Conservation (phyloP, 176 grass and related monocot species). For the Phragmites australis region DNA sequence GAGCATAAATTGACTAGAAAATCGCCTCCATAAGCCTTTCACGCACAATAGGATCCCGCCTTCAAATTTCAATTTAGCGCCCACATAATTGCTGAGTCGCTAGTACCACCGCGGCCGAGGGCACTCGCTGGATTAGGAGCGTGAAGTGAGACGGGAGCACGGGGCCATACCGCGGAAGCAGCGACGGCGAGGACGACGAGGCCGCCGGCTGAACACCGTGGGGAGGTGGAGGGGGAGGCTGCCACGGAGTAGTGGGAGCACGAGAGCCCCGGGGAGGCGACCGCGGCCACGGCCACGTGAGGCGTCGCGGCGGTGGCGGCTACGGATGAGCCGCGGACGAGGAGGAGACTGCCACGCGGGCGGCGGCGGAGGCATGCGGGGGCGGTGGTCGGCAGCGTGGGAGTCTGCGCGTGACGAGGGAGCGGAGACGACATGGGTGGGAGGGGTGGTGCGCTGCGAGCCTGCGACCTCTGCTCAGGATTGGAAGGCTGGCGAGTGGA, state of each 20-base stretch:
- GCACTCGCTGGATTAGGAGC: background rate
- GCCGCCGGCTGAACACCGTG: no score
- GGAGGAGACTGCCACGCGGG: background rate
- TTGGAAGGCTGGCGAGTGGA: no score
- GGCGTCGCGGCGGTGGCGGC: background rate
- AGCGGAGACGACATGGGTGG: background rate
- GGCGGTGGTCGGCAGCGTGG: background rate
- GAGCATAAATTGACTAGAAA: background rate
- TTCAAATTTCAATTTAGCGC: background rate
- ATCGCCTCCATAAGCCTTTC: background rate
- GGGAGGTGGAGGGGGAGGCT: constrained; percentile 9
- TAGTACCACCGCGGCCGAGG: background rate
- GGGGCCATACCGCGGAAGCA: constrained; percentile 56
- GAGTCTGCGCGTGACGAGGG: background rate
- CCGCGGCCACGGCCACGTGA: background rate
- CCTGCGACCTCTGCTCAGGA: no score
- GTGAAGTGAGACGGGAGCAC: background rate
- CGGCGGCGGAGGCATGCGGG: background rate
- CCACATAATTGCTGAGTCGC: background rate
- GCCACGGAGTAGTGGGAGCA: constrained; percentile 20
- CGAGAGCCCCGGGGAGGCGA: background rate
- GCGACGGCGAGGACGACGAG: constrained; percentile 47
- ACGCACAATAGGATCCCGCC: background rate
- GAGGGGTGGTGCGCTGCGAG: background rate
- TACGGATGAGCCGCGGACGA: background rate